Evolutionary conservation across 305 asterid species (phyloP).

Genomic region (Rubia peregrina): DNA sequence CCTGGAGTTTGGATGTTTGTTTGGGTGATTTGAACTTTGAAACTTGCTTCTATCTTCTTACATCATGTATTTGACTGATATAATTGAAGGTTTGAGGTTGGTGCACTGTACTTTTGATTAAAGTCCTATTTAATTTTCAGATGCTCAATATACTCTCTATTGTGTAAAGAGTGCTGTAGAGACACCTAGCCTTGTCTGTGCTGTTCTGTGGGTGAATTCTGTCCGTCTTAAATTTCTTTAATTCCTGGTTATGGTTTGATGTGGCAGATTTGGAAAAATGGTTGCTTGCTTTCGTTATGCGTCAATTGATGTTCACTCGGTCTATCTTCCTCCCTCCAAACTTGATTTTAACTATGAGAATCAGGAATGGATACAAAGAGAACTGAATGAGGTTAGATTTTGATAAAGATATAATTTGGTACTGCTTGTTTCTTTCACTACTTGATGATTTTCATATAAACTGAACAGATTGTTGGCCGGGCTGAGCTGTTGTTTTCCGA

Average conservation of each 20-base stretch:
- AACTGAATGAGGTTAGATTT: constrained; percentile 56
- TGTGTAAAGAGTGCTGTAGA: neutral
- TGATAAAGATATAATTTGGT: constrained; percentile 12
- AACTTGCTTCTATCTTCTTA: neutral
- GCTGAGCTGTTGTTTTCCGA: constrained; percentile 87
- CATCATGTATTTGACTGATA: neutral
- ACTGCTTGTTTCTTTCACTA: constrained; percentile 15
- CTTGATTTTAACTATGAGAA: constrained; percentile 72
- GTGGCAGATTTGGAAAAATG: constrained; percentile 80
- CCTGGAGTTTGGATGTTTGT: neutral
- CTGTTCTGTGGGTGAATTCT: neutral
- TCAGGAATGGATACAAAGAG: constrained; percentile 82
- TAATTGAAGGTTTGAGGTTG: neutral
- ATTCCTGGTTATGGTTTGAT: constrained; percentile 21
- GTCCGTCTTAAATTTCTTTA: constrained; percentile 2
- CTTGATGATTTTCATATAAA: constrained; percentile 18
- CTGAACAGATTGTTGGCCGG: constrained; percentile 59
- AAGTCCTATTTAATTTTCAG: neutral
- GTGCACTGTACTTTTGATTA: neutral
- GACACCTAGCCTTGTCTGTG: neutral
- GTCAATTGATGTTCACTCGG: constrained; percentile 93
- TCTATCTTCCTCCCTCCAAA: constrained; percentile 76
- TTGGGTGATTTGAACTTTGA: neutral
- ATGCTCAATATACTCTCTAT: neutral
- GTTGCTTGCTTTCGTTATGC: constrained; percentile 99